Evolutionary conservation across 2,329 filamentous ascomycete genomes (phyloP), one percentile per base, ranked within the genome.

Genomic region (Aspergillus aculeatinus): DNA sequence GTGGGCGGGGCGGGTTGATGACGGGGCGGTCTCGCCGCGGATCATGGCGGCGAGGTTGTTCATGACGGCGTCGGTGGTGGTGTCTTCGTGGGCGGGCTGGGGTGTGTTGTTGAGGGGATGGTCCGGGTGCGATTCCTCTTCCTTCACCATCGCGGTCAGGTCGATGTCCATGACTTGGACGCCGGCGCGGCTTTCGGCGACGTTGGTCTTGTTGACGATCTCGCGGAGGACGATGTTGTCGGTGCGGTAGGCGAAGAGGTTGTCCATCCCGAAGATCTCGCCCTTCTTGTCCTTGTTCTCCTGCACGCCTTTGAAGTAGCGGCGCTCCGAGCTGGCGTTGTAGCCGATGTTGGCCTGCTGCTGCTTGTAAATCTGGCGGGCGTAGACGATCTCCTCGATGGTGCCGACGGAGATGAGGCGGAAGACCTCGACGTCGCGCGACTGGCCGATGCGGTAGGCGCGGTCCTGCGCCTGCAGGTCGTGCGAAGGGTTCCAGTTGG

Each of bases 331-430:
- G 0, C 91, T 96, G 0, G 95, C 95, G 35, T 89, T 96, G 76
- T 99, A 98, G 0, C 91, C 95, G 60, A 99, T 98, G 70, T 97
- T 98, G 27, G 95, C 94, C 77, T 98, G 95, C 70, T 99, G 95
- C 72, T 99, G 95, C 75, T 99, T 99, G 82, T 99, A 99, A 44
- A 99, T 95, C 70, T 99, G 95, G 6, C 95, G 85, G 0, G 94
- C 95, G 69, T 99, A 99, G 7, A 98, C 92, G 57, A 97, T 95
- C 75, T 99, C 95, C 72, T 99, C 95, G 16, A 99, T 92, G 0
- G 95, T 98, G 0, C 95, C 95, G 1, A 91, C 87, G 2, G 90
- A 94, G 19, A 99, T 87, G 1, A 99, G 85, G 4, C 95, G 88
- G 73, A 96, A 98, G 1, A 98, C 94, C 72, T 99, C 95, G 0